Conservation (phyloP, 2,329 filamentous ascomycete genomes). For the Scytalidium sp. region DNA sequence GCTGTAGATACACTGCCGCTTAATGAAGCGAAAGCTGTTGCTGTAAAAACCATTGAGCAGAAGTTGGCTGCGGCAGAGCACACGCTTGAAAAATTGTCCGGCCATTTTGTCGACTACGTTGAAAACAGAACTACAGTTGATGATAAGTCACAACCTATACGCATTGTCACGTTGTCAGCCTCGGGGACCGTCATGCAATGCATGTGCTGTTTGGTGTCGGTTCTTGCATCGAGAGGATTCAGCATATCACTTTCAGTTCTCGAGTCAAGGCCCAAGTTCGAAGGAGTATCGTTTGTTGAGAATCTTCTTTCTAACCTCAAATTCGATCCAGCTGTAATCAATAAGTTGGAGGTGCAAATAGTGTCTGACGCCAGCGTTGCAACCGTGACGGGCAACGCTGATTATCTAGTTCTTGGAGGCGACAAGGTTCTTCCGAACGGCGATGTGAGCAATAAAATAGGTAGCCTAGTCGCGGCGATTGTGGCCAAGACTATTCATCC, state of each 20-base stretch:
- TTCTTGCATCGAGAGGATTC: conserved; percentile 32
- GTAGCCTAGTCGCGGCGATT: conserved; percentile 57
- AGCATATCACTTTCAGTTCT: conserved; percentile 56
- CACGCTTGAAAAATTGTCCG: conserved; percentile 6
- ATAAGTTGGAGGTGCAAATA: conserved; percentile 34
- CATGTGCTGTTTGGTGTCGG: conserved; percentile 34
- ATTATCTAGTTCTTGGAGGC: conserved; percentile 61
- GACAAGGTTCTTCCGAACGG: conserved; percentile 57
- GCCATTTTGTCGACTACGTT: conserved; percentile 7
- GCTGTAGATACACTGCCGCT: conserved; percentile 6
- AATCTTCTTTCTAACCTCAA: conserved; percentile 28
- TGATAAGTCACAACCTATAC: conserved; percentile 26
- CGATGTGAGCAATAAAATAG: conserved; percentile 65
- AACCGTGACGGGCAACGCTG: conserved; percentile 46
- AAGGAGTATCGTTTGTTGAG: conserved; percentile 57
- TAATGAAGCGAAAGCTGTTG: conserved; percentile 2
- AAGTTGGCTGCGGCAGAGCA: conserved; percentile 12
- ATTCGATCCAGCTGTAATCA: conserved; percentile 16
- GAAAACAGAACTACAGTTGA: conserved; percentile 16
- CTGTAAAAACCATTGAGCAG: conserved; percentile 18
- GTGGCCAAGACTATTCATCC: conserved; percentile 48
- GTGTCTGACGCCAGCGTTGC: conserved; percentile 57
- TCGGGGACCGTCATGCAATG: conserved; percentile 57
- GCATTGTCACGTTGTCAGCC: conserved; percentile 58
- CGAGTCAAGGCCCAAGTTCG: conserved; percentile 65